Base-by-base conservation (phyloP, 805 yeast species). In the Sugiyamaella marilandica region DNA sequence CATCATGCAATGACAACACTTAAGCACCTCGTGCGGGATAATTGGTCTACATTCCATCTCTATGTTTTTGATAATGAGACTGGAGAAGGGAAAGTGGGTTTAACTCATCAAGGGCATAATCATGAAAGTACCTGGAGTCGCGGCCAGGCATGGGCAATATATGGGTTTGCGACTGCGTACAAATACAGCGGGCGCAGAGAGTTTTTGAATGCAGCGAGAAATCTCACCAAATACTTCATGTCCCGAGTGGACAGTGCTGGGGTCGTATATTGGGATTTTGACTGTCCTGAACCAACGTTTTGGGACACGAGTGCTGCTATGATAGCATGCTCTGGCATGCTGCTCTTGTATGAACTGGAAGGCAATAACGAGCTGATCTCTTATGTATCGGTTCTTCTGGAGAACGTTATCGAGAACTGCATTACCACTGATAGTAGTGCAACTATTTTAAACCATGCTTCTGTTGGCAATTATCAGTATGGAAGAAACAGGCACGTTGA, bases 131-230 rank as follows among this genome's bases (percentile, higher is more conserved):
- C 62, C 32, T 67, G 71, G 70, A 51, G 64, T 9, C 60, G 70
- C n/a, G 71, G 71, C 36, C 70, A 66, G 54, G 63, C 70, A 3
- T 66, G 71, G 71, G 69, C 64, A 3, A 37, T 67, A 10, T 55
- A 64, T 41, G 71, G 71, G 1, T 67, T 50, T 52, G 63, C 65
- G 8, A 61, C 58, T 24, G 57, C 59, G 13, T 67, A 66, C 53
- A 31, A 46, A 41, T 67, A 61, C 58, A 65, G 70, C 31, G 59
- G 56, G 43, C 55, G 64, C 29, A 16, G 41, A 18, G 56, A 59
- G 53, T 67, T 65, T 56, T 58, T 66, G 39, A 62, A 64, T 11
- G 64, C 63, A 5, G 59, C 70, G 19, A 59, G 57, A 34, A 56
- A 60, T 2, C 47, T 61, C 8, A 63, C 63, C 14, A 61, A 66